Evolutionary conservation across 768 basidiomycete species (phyloP), one percentile per base, ranked within the genome.

Genomic region (Fistulinella prunicolor): DNA sequence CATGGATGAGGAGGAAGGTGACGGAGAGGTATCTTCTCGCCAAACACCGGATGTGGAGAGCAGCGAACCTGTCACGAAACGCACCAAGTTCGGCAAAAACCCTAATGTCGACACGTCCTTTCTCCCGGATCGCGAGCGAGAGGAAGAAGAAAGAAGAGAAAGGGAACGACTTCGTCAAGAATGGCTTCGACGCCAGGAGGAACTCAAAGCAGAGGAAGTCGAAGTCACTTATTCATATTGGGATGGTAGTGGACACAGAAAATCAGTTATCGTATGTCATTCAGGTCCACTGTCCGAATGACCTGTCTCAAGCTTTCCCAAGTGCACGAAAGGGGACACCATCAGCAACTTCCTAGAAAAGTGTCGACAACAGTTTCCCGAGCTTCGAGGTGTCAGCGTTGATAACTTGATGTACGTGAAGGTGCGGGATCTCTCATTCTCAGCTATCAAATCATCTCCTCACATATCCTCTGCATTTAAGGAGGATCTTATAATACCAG

Each of bases 321-420:
- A 98, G 95, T 97, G 94, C 69, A 95, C 92, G 79, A 99, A 99
- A 66, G 94, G 95, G 23, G 94, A 99, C 61, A 81, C 85, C 41
- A 82, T 99, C 50, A 80, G 83, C 3, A 72, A 70, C 9, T 97
- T 99, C 70, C 72, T 99, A 56, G 91, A 94, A 61, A 98, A 93
- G 68, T 96, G 94, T 59, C 79, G 94, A 23, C 80, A 82, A 43
- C 94, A 98, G 58, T 91, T 96, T 62, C 88, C 94, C 3, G 94
- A 98, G 68, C 77, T 99, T 32, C 73, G 94, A 45, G 86, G 86
- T 9, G 82, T 94, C 40, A 89, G 83, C 46, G 93, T 89, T 17
- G 96, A 99, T 69, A 99, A 98, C 64, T 70, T 99, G 30, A 98
- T 98, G 94, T 99, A 98, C 70, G 81, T 99, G 69, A 97, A 97